Evolutionary conservation across 352 stramenopile genomes (phyloP).

Genomic region (Pythium plurisporium): DNA sequence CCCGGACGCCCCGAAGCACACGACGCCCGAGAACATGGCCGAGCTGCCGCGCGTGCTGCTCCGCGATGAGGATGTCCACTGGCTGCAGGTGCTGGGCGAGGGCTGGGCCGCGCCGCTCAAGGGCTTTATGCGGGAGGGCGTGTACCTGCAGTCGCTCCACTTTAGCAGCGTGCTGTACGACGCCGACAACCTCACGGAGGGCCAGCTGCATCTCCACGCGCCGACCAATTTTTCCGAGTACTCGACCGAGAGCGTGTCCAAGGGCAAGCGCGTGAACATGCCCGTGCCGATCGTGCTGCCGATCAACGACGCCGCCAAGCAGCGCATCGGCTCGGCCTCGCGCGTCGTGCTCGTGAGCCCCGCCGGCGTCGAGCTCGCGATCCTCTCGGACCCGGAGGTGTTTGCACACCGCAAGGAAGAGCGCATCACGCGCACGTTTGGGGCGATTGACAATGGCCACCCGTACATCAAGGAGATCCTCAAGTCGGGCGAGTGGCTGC

Average conservation of each 20-base stretch:
- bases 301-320: constrained; percentile 92
- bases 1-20: constrained; percentile 35
- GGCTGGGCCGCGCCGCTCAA: constrained; percentile 94
- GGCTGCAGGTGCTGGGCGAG: constrained; percentile 96
- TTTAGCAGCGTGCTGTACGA: constrained; percentile 97
- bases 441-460: constrained; percentile 94
- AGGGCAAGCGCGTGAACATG: constrained; percentile 91
- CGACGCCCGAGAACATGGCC: constrained; percentile 25
- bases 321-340: constrained; percentile 67
- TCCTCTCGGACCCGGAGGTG: constrained; percentile 93
- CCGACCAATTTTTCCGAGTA: constrained; percentile 94
- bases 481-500: constrained; percentile 92
- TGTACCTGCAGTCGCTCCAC: constrained; percentile 95
- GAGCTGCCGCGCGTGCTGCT: constrained; percentile 91
- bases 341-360: constrained; percentile 93
- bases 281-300: constrained; percentile 96
- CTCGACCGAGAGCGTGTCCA: constrained; percentile 69
- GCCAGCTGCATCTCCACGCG: constrained; percentile 69
- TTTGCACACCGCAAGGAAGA: constrained; percentile 98
- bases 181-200: constrained; percentile 93
- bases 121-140: constrained; percentile 97
- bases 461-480: constrained; percentile 97
- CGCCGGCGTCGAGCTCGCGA: constrained; percentile 91
- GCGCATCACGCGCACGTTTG: constrained; percentile 96
- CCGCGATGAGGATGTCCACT: constrained; percentile 97